A percentile compares a stretch with the other conserved stretches of the same genome.
Evolutionary conservation across 73 alveolate species (phyloP).

Genomic region (Paramecium primaurelia): DNA sequence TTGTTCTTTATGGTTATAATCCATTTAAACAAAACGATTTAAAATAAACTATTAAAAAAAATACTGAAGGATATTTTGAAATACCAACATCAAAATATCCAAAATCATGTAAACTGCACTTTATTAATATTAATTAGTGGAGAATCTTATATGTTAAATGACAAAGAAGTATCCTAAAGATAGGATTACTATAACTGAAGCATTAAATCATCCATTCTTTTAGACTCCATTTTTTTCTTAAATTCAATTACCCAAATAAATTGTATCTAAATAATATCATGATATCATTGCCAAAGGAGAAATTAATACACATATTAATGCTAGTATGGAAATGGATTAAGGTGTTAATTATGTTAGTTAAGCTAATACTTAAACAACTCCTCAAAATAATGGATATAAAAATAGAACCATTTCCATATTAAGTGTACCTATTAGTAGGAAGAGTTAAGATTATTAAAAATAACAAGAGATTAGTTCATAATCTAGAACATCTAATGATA

Average conservation of each 20-base stretch:
- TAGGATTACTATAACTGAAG: neutral
- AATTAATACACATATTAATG: neutral
- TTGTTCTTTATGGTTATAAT: constrained; percentile 11
- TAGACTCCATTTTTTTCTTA: neutral
- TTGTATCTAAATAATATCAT: constrained; percentile 15
- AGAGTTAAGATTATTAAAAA: neutral
- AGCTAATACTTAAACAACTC: constrained; percentile 8
- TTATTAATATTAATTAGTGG: neutral
- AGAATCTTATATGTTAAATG: neutral
- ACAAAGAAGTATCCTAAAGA: constrained; percentile 23
- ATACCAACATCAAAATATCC: constrained; percentile 25
- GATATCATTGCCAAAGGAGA: constrained; percentile 13
- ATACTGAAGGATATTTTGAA: constrained; percentile 16
- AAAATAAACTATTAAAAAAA: neutral
- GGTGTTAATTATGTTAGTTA: neutral
- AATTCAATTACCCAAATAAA: constrained; percentile 6
- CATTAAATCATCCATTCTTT: constrained; percentile 1
- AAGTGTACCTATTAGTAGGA: neutral
- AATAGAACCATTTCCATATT: neutral
- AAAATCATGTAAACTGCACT: neutral
- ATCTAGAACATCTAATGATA: neutral
- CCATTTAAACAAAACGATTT: constrained; percentile 20
- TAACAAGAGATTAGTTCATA: neutral
- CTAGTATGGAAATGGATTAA: constrained; percentile 25
- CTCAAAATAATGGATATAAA: neutral